Evolutionary conservation across 495 filamentous ascomycete species (phyloP).

Genomic region (Talaromyces proteolyticus): DNA sequence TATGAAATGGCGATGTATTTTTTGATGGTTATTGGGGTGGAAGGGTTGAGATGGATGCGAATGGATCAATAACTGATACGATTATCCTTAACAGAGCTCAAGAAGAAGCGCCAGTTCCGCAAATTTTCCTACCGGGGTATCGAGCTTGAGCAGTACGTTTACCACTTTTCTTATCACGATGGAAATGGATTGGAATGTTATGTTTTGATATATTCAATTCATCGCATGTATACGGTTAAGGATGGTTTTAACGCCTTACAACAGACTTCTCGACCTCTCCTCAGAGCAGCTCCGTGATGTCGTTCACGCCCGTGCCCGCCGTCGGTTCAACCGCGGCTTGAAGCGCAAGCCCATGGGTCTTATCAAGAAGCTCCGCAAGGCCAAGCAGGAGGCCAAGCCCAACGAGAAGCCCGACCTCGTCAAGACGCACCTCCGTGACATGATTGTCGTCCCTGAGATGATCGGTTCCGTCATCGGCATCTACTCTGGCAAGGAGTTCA

Average conservation of each 20-base stretch:
- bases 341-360: constrained; percentile 99
- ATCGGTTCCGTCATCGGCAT: constrained; percentile 97
- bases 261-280: constrained; percentile 92
- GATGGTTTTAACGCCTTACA: constrained; percentile 13
- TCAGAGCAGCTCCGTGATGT: constrained; percentile 98
- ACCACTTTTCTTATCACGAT: constrained; percentile 6
- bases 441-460: constrained; percentile 99
- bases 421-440: constrained; percentile 98
- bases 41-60: no score
- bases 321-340: constrained; percentile 97
- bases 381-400: constrained; percentile 99
- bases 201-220: no score
- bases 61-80: constrained; percentile 21
- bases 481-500: constrained; percentile 99
- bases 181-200: no score
- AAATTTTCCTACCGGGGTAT: constrained; percentile 99
- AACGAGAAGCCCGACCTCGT: constrained; percentile 99
- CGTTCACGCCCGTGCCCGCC: constrained; percentile 96
- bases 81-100: constrained; percentile 60
- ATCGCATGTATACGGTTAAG: no score
- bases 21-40: neutral
- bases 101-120: constrained; percentile 99
- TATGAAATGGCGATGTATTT: no score
- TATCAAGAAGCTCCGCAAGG: constrained; percentile 99
- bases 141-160: constrained; percentile 93